phyloP scores from a whole-genome alignment of 495 filamentous ascomycete genomes.

The Xylaria venustula region DNA sequence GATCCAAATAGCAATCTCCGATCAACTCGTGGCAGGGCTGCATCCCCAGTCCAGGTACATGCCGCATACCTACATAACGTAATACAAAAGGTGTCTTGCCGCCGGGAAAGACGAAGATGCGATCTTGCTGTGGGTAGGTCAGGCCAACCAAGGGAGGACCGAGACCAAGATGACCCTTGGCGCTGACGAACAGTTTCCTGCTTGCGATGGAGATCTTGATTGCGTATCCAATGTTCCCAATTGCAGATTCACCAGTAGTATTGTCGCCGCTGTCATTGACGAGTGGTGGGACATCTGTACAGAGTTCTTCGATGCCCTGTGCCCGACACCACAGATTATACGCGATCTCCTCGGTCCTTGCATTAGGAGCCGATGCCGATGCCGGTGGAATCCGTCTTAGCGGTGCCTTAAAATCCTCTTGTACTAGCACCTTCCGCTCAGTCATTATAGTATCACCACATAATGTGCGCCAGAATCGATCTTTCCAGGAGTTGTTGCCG shows the following conservation, averaged over 20 bases:
- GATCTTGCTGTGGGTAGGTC: background rate
- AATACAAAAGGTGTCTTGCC: slow-evolving; percentile 8
- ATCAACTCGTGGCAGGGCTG: background rate
- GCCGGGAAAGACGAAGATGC: slow-evolving; percentile 6
- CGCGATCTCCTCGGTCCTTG: background rate
- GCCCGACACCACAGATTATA: background rate
- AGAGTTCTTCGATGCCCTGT: background rate
- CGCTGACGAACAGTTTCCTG: background rate
- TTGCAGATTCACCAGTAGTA: background rate
- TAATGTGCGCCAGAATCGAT: background rate
- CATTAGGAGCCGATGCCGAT: background rate
- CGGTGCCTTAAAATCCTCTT: background rate
- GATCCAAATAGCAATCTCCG: background rate
- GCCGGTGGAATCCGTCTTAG: background rate
- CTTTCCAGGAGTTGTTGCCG: background rate
- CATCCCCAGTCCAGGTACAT: background rate
- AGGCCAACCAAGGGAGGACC: background rate
- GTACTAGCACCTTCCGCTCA: background rate
- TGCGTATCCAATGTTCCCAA: background rate
- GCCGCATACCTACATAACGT: background rate
- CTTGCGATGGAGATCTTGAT: background rate
- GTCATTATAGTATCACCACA: background rate
- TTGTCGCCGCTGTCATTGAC: background rate
- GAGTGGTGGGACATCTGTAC: background rate
- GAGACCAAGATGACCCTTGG: background rate